Evolutionary conservation across 768 basidiomycete species (phyloP), one percentile per base, ranked within the genome.

Genomic region (Artomyces pyxidatus): DNA sequence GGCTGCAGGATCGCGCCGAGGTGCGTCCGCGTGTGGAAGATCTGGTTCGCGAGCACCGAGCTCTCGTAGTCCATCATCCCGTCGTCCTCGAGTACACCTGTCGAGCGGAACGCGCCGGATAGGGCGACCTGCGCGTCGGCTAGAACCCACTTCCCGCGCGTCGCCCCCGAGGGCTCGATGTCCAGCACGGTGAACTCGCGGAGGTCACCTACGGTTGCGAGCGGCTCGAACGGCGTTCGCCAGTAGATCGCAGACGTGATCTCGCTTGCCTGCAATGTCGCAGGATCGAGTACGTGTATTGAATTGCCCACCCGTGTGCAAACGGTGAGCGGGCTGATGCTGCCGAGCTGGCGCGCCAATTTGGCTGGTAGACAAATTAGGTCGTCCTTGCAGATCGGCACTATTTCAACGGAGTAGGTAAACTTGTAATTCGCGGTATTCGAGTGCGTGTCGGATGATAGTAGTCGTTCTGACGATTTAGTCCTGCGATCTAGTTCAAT

Each of bases 301-400:
- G 90, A 85, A 66, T 88, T 93, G 44, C 93, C 92, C 41, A 99
- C 85, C 42, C 95, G 89, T 6, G 81, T 81, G 69, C 94, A 97
- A 54, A 99, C 62, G 10, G 84, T 82, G 28, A 99, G 72, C 1
- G 88, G 92, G 53, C 75, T 81, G 68, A 99, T 95, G 71, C 94
- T 97, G 62, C 84, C 81, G 49, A 94, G 70, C 16, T 80, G 70
- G 8, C 85, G 82, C 0, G 96, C 93, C 57, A 85, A 83, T 60
- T 90, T 89, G 10, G 70, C 65, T 3, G 93, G 90, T 29, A 99
- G 74, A 63, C 88, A 91, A 19, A 98, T 86, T 23, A 99, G 78
- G 67, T 99, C 96, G 63, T 98, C 96, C 65, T 97, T 97, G 74
- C 96, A 99, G 48, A 99, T 81, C 0, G 96, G 93, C 4, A 86